These are phyloP conservation scores for Ormosia semicastrata DNA, from an alignment of 306 rosid genomes.

Conservation along the genomic window DNA sequence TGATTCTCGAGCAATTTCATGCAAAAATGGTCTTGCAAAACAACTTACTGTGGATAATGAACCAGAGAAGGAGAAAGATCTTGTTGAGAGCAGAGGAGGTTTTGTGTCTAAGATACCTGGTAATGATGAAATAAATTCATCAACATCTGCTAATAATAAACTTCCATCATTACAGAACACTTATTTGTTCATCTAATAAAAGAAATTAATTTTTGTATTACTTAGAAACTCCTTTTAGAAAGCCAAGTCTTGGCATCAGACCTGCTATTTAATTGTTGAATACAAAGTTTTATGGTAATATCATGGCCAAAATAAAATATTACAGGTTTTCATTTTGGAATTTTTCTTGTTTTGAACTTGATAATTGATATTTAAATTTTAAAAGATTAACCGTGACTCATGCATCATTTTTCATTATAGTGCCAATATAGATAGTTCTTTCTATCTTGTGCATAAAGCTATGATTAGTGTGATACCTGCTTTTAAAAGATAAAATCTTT, in stretches of 20 bases:
- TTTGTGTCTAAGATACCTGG: slow-evolving; percentile 45
- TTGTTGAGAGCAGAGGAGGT: slow-evolving; percentile 65
- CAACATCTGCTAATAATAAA: background rate
- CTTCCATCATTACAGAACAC: background rate
- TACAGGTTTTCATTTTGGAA: background rate
- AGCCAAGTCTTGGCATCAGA: background rate
- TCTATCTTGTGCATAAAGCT: no score
- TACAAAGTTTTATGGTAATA: background rate
- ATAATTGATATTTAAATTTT: background rate
- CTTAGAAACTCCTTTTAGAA: background rate
- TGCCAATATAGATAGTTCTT: no score
- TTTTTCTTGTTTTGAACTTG: background rate
- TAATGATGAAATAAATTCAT: slow-evolving; percentile 10
- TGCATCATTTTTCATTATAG: no score
- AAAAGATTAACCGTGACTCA: no score
- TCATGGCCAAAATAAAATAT: background rate
- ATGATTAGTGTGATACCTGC: no score
- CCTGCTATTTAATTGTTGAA: background rate
- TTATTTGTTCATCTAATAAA: background rate
- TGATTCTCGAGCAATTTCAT: slow-evolving; percentile 57
- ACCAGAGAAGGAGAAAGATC: slow-evolving; percentile 48
- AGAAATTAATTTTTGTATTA: background rate
- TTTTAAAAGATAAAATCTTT: no score
- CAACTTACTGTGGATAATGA: slow-evolving; percentile 59
- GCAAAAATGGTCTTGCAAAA: slow-evolving; percentile 43